Conservation (phyloP, 257 asterid species). For the Ocimum tenuiflorum region DNA sequence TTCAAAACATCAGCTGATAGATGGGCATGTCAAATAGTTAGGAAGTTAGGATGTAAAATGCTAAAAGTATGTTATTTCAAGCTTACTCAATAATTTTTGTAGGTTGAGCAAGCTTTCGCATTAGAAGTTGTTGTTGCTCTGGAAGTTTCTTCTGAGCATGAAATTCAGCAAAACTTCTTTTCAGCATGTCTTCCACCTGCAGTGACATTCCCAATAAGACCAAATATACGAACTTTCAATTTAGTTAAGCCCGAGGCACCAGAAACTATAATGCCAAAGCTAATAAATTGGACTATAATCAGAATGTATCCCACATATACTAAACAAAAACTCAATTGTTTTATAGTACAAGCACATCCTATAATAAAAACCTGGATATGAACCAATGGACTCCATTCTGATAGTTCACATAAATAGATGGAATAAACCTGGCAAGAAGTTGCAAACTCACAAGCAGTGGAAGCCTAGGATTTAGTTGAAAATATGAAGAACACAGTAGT, state of each 20-base stretch:
- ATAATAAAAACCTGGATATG: not conserved
- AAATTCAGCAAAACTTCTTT: constrained; percentile 98
- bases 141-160: constrained; percentile 98
- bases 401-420: constrained; percentile 4
- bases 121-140: constrained; percentile 71
- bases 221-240: constrained; percentile 14
- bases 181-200: constrained; percentile 99
- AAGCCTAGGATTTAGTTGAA: not conserved
- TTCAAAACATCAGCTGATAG: not conserved
- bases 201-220: constrained; percentile 17
- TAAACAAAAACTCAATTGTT: too few relatives aligned
- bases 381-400: constrained; percentile 5
- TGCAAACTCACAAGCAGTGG: not conserved
- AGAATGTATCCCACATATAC: not conserved
- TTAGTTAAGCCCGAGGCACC: not conserved
- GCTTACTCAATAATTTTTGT: constrained; percentile 76
- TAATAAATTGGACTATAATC: not conserved
- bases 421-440: not conserved
- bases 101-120: constrained; percentile 78
- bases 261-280: constrained; percentile 5
- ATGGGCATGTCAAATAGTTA: not conserved
- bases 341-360: not conserved
- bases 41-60: constrained; percentile 5
- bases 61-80: constrained; percentile 16
- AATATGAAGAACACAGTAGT: not conserved